phyloP scores from a whole-genome alignment of 192 early-diverging fungal species.

The Coemansia sp. region DNA sequence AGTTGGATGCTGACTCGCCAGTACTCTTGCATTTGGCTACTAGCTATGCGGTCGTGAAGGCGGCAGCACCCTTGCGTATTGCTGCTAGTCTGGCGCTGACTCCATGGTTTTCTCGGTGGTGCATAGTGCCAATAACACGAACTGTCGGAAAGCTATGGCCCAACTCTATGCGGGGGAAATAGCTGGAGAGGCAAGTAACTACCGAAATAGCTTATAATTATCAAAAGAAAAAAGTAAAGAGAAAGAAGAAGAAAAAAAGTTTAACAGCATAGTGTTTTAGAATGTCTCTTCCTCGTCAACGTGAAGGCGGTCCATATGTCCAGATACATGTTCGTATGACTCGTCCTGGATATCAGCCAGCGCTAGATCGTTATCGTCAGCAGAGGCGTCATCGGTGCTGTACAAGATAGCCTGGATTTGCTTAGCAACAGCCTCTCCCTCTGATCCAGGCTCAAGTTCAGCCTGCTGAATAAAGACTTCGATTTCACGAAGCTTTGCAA shows the following conservation, averaged over 20 bases:
- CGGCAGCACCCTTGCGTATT: slow-evolving; percentile 44
- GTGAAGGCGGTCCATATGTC: slow-evolving; percentile 34
- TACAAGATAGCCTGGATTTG: slow-evolving; percentile 91
- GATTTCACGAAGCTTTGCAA: slow-evolving; percentile 90
- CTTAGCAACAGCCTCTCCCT: slow-evolving; percentile 63
- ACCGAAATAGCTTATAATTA: neutral
- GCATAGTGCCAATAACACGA: slow-evolving; percentile 30
- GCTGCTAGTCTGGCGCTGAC: slow-evolving; percentile 39
- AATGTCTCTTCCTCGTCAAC: slow-evolving; percentile 53
- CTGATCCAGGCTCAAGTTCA: slow-evolving; percentile 60
- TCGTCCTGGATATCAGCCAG: slow-evolving; percentile 13
- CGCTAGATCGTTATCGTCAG: slow-evolving; percentile 17
- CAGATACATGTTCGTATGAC: slow-evolving; percentile 28
- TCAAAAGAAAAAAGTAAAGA: slow-evolving; percentile 4
- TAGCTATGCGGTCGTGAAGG: slow-evolving; percentile 84
- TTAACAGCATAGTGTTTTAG: slow-evolving; percentile 6
- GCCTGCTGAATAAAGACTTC: slow-evolving; percentile 88
- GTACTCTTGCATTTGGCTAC: slow-evolving; percentile 75
- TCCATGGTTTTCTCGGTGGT: slow-evolving; percentile 30
- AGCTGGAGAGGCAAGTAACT: neutral
- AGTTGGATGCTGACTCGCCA: slow-evolving; percentile 42
- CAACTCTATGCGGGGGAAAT: neutral
- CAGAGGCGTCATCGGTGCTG: slow-evolving; percentile 68
- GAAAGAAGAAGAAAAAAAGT: neutral
- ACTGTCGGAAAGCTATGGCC: slow-evolving; percentile 1